Conservation (phyloP, 73 alveolate genomes). For the Tetrahymena elliotti region DNA sequence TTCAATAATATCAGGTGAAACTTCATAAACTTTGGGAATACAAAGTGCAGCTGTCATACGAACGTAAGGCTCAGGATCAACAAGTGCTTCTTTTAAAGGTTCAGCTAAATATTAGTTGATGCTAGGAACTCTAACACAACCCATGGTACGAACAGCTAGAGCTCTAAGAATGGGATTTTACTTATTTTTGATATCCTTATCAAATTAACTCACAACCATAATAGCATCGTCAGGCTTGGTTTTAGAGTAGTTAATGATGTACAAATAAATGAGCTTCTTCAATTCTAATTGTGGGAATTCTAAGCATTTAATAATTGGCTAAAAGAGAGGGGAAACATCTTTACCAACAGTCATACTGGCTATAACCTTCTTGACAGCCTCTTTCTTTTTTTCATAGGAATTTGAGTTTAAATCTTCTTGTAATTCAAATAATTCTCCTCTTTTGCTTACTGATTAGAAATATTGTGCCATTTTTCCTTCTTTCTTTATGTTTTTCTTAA, state of each 20-base stretch:
- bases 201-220: conserved; percentile 27
- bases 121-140: conserved; percentile 35
- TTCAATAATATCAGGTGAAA: conserved; percentile 39
- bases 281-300: conserved; percentile 29
- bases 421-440: conserved; percentile 28
- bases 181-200: conserved; percentile 24
- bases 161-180: conserved; percentile 38
- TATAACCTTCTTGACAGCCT: conserved; percentile 25
- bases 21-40: conserved; percentile 59
- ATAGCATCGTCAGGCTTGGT: conserved; percentile 38
- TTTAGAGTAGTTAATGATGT: conserved; percentile 30
- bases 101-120: conserved; percentile 26
- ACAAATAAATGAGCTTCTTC: conserved; percentile 33
- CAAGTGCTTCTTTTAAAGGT: conserved; percentile 57
- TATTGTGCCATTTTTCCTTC: neutral
- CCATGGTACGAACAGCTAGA: conserved; percentile 28
- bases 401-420: conserved; percentile 9
- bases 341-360: conserved; percentile 31
- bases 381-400: conserved; percentile 29
- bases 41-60: conserved; percentile 74
- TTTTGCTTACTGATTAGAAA: neutral
- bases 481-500: neutral
- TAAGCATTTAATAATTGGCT: conserved; percentile 33
- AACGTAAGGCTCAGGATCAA: conserved; percentile 73
- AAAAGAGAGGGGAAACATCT: conserved; percentile 24